Evolutionary conservation across 768 basidiomycete genomes (phyloP), one percentile per base, ranked within the genome.

Genomic region (Gymnopilus junonius): DNA sequence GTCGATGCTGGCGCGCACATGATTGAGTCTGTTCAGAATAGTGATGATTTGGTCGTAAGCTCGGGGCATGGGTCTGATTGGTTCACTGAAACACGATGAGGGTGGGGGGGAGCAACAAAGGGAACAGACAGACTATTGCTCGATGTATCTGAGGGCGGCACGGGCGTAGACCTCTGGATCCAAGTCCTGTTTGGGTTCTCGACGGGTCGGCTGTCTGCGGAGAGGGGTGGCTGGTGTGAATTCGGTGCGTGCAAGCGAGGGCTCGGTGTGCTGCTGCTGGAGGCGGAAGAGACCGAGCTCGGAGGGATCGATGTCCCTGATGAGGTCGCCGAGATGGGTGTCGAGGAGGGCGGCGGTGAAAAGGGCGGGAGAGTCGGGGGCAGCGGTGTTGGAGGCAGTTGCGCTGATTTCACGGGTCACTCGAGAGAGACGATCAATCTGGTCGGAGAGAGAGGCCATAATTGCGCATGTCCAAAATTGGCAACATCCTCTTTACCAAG

Each of bases 221-320:
- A 92, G 81, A 12, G 91, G 92, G 0, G 92, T 92, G 1, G 92
- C 89, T 6, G 87, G 88, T 48, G 82, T 77, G 69, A 92, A 90
- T 62, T 87, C 84, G 21, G 84, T 83, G 57, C 92, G 89, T 12
- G 84, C 77, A 35, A 93, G 79, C 69, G 87, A 77, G 8, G 75
- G 68, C 27, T 73, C 56, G 61, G 64, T 56, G 34, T 61, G 21
- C 67, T 74, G 32, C 60, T 69, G 40, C 71, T 75, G 71, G 2
- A 92, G 81, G 7, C 82, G 86, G 76, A 93, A 93, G 25, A 94
- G 85, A 37, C 92, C 92, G 27, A 92, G 82, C 70, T 94, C 92
- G 5, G 91, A 86, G 8, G 88, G 80, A 66, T 93, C 91, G 63
- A 89, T 80, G 69, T 93, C 92, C 69, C 92, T 90, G 63, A 93